Percentiles rank a stretch among this genome's conserved stretches.
phyloP scores from a whole-genome alignment of 495 filamentous ascomycete genomes.

The Penicillium atrosanguineum region DNA sequence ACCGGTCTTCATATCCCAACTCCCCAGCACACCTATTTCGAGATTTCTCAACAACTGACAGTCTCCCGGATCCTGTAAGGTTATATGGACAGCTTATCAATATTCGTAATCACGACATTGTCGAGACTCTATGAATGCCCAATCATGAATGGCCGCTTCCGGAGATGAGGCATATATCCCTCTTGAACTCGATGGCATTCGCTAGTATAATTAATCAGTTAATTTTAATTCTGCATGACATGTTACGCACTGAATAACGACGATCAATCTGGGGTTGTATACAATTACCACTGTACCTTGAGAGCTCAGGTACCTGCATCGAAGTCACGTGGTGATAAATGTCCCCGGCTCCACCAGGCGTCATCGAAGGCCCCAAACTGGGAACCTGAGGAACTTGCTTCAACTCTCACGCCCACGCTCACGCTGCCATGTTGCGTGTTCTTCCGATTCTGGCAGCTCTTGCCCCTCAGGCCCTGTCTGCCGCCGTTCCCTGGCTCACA shows the following conservation, averaged over 20 bases:
- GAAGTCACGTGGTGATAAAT: constrained; percentile 16
- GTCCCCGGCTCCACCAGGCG: constrained; percentile 1
- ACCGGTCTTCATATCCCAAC: background rate
- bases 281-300: background rate
- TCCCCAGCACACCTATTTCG: background rate
- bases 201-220: background rate
- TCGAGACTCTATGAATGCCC: background rate
- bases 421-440: constrained; percentile 10
- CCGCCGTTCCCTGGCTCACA: constrained; percentile 11
- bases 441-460: constrained; percentile 16
- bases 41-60: background rate
- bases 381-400: background rate
- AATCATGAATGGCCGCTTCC: background rate
- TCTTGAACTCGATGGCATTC: background rate
- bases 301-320: background rate
- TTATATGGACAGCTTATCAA: constrained; percentile 20
- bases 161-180: background rate
- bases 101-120: background rate
- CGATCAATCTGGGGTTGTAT: background rate
- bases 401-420: constrained; percentile 4
- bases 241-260: background rate
- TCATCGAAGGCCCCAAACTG: background rate
- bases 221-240: background rate
- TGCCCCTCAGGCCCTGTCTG: constrained; percentile 13
- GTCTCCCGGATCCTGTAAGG: constrained; percentile 1